Evolutionary conservation across 2,329 filamentous ascomycete species (phyloP).

Genomic region (Exophiala spinifera): DNA sequence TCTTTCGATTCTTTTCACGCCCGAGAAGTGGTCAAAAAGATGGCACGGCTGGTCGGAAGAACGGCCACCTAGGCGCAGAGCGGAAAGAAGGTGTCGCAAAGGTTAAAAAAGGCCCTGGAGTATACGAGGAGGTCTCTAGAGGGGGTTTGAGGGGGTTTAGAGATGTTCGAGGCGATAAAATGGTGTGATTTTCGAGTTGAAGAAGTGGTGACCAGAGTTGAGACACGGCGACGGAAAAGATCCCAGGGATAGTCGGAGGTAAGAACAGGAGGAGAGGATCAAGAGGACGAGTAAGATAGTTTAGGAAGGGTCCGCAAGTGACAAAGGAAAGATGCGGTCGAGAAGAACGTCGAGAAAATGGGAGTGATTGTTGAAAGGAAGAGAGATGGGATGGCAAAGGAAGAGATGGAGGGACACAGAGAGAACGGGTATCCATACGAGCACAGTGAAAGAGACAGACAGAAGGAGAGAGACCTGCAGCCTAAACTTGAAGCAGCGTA

Average conservation of each 20-base stretch:
- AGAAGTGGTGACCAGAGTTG: conserved; percentile 7
- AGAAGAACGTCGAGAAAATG: not conserved
- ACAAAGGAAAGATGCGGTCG: not conserved
- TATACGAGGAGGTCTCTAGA: not conserved
- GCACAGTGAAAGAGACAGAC: not conserved
- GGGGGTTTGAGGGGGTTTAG: not conserved
- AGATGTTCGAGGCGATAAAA: not conserved
- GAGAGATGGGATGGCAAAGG: conserved; percentile 5
- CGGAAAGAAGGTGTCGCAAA: conserved; percentile 18
- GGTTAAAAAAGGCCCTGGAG: not conserved
- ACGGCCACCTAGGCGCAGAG: conserved; percentile 13
- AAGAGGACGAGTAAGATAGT: not conserved
- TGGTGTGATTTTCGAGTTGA: conserved; percentile 8
- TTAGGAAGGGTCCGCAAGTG: conserved; percentile 1
- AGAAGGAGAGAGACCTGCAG: not conserved
- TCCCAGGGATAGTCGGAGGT: conserved; percentile 1
- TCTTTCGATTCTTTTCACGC: conserved; percentile 5
- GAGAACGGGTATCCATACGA: not conserved
- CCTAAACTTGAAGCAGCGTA: not conserved
- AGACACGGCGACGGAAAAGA: conserved; percentile 1
- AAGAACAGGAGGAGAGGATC: conserved; percentile 5
- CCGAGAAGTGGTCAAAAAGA: not conserved
- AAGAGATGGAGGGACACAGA: conserved; percentile 18
- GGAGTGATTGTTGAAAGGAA: conserved; percentile 1
- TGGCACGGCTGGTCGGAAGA: conserved; percentile 7